Evolutionary conservation across 306 rosid species (phyloP), one percentile per base, ranked within the genome.

Genomic region (Prunus armeniaca): DNA sequence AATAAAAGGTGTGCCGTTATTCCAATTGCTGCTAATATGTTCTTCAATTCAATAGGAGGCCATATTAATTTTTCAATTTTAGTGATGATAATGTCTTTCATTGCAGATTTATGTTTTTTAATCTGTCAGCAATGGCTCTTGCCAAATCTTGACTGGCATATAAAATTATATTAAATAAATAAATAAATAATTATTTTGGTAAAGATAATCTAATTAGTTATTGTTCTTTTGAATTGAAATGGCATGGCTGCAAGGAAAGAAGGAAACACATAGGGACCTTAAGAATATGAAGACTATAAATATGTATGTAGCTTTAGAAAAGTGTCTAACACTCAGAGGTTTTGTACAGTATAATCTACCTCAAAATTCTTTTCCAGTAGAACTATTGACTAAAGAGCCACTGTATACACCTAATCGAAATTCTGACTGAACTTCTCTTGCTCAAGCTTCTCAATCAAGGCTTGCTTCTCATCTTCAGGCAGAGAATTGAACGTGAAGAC

Each of bases 401-500:
- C 6, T 9, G 38, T 1, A 45, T 20, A 38, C 51, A 7, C 18
- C 69, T 81, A 84, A 63, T 79, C 38, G 14, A 66, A 62, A 65
- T 58, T 45, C 69, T 78, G 41, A 65, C 69, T 62, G 3, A 56
- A 12, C 71, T 87, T 80, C 61, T 80, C 86, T 76, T 83, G 93
- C 77, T 92, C 91, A 46, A 95, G 84, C 85, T 89, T 90, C 79
- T 84, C 82, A 60, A 89, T 71, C 88, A 95, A 83, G 46, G 84
- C 84, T 79, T 72, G 76, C 88, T 84, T 92, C 72, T 95, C 90
- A 27, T 88, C 85, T 51, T 87, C 96, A 1, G 69, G 71, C 55
- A 95, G 89, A 66, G 97, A 81, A 65, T 89, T 85, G 87, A 94
- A 94, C 76, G 79, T 80, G 89, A 92, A 94, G 63, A 94, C 96